Evolutionary conservation across 2,329 filamentous ascomycete genomes (phyloP), one percentile per base, ranked within the genome.

Genomic region (Lojkania enalia): DNA sequence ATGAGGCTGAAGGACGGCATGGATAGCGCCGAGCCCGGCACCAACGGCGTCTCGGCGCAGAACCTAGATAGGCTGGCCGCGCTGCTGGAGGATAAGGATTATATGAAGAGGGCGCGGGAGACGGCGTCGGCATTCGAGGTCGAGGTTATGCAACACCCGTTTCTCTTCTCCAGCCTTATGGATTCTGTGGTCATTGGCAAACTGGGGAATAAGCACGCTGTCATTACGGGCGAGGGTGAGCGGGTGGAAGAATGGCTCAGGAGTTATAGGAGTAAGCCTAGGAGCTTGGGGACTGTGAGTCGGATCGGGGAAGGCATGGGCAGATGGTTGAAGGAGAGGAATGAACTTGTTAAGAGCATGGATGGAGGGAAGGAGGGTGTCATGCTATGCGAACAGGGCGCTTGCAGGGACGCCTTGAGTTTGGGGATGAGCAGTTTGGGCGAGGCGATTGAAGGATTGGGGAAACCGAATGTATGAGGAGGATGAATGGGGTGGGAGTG

Each of bases 1-100:
- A 81, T 97, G 48, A 86, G 92, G 18, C 80, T 96, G 38, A 99
- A 99, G 71, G 90, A 95, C 51, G 94, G 90, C 53, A 96, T 96
- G 80, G 94, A 99, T 69, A 89, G 89, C 4, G 86, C 90, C 1
- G 86, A 94, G 48, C 94, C 94, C 0, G 94, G 90, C 0, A 87
- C 88, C 39, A 99, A 99, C 64, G 90, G 89, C 29, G 81, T 92
- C 4, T 87, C 87, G n/a, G 88, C 89, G 0, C 80, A 82, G 13
- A 97, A 97, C 63, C 75, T 97, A n/a, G 87, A 94, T 71, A 84
- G 89, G 0, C 80, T 97, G 3, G 83, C 83, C 11, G 79, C 79
- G 4, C 67, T 95, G 1, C 76, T 95, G 0, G 80, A 82, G 35
- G 83, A 89, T 52, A 73, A 82, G 2, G 68, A 70, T 2, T 91